Evolutionary conservation across 169 alveolate genomes (phyloP), one percentile per base, ranked within the genome.

Genomic region (Plasmodium berghei): DNA sequence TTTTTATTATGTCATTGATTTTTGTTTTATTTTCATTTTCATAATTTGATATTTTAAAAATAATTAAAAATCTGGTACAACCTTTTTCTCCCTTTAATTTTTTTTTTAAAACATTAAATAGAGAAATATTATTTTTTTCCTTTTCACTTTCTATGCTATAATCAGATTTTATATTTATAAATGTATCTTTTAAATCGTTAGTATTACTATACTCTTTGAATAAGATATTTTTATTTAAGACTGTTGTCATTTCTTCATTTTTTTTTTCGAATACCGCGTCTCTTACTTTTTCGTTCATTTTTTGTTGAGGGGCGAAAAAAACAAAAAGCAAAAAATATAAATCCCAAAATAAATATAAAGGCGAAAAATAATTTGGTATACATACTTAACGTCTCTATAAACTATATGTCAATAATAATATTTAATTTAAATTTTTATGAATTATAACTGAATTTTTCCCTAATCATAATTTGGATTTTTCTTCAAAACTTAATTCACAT

Each of bases 81-180:
- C 54, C 42, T 34, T 64, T 75, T 49, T 75, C 89, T 46, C 64
- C 89, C 52, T 48, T 75, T 63, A 75, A 63, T 67, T 75, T 75
- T 26, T 75, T 75, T 75, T 75, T 75, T 52, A 75, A 75, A 34
- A 75, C 56, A 24, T 63, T 61, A 45, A 75, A 52, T 67, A 75
- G 28, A 22, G 89, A 55, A 24, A 75, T 75, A 58, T 75, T 75
- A 34, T 64, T 75, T 75, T 63, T 75, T 66, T 75, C 89, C 18
- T 75, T 75, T 75, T 63, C 89, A 75, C 89, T 75, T 20, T 75
- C 89, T 22, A 75, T 22, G 14, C 89, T 75, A 45, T 75, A 63
- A 16, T 75, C 89, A 20, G 89, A 48, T 49, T 45, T 45, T 26
- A 75, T 28, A 55, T 75, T 75, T 45, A 75, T 55, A 63, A 75